Conservation (phyloP, 2,329 filamentous ascomycete genomes). For the Dryadomyces quercivorus region DNA sequence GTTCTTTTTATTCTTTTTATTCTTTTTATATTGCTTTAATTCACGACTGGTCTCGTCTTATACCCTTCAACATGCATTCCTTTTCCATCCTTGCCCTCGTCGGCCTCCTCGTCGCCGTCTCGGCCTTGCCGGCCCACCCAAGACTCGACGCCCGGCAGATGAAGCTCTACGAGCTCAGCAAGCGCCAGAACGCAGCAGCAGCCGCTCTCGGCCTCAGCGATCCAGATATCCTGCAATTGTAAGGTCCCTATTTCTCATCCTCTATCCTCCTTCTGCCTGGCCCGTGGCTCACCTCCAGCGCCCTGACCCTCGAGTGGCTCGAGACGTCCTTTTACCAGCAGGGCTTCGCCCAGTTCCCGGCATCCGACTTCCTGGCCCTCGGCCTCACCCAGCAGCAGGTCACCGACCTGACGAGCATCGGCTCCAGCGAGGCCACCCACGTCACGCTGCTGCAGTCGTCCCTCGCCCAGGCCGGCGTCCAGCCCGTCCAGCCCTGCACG, state of each 20-base stretch:
- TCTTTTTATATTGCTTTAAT: slow-evolving; percentile 22
- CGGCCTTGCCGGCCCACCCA: slow-evolving; percentile 32
- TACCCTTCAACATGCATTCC: slow-evolving; percentile 5
- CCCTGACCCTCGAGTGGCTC: slow-evolving; percentile 62
- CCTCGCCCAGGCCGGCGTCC: slow-evolving; percentile 48
- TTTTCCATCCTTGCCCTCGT: slow-evolving; percentile 30
- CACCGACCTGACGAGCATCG: slow-evolving; percentile 48
- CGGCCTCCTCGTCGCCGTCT: slow-evolving; percentile 30
- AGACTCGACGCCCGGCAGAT: slow-evolving; percentile 32
- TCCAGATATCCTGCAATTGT: slow-evolving; percentile 48
- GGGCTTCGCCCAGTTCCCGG: slow-evolving; percentile 55
- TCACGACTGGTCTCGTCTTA: slow-evolving; percentile 27
- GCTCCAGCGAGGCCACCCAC: slow-evolving; percentile 50
- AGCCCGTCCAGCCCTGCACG: slow-evolving; percentile 55
- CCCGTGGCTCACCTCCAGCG: slow-evolving; percentile 27
- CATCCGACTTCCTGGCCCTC: slow-evolving; percentile 50
- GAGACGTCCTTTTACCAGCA: slow-evolving; percentile 62
- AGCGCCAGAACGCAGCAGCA: slow-evolving; percentile 37
- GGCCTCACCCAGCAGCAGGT: slow-evolving; percentile 44
- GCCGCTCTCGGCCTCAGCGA: slow-evolving; percentile 34
- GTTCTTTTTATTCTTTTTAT: slow-evolving; percentile 6
- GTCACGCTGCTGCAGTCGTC: slow-evolving; percentile 46
- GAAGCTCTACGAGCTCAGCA: slow-evolving; percentile 33
- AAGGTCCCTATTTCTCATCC: slow-evolving; percentile 16
- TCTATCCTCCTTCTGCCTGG: too few species aligned